These are phyloP conservation scores for Phanerochaete sordida DNA, from an alignment of 768 basidiomycete genomes.

Conservation along the genomic window DNA sequence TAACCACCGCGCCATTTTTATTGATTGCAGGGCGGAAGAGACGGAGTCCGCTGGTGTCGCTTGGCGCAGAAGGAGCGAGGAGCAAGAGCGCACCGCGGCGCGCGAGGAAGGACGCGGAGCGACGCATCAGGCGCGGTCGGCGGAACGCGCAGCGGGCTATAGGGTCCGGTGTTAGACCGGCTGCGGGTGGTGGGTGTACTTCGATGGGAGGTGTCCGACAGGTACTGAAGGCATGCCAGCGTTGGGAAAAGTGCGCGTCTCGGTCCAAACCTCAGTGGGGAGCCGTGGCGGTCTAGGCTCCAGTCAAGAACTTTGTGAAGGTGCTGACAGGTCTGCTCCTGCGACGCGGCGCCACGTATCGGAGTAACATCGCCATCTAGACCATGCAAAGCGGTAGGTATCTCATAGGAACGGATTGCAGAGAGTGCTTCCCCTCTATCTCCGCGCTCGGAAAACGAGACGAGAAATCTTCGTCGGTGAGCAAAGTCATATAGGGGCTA, in stretches of 20 bases:
- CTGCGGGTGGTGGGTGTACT: background rate
- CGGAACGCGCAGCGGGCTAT: background rate
- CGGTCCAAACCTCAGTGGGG: background rate
- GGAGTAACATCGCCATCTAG: too few relatives aligned
- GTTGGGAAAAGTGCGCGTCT: background rate
- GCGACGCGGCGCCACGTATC: too few relatives aligned
- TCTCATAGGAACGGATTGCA: background rate
- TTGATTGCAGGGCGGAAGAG: background rate
- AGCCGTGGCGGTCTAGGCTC: background rate
- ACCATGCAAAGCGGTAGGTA: background rate
- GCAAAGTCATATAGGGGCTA: too few relatives aligned
- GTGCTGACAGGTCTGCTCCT: too few relatives aligned
- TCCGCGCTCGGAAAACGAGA: background rate
- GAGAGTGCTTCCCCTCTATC: background rate
- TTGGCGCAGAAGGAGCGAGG: too few relatives aligned
- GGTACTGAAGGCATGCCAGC: too few relatives aligned
- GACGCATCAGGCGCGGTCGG: too few relatives aligned
- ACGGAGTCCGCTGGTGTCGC: background rate
- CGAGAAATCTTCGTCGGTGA: background rate
- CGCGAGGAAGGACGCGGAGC: background rate
- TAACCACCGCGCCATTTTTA: background rate
- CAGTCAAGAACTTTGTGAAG: too few relatives aligned
- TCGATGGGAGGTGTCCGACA: too few relatives aligned
- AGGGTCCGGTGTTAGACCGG: conserved; percentile 3
- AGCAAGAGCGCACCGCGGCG: background rate